phyloP scores from a whole-genome alignment of 306 rosid genomes.

The Castanopsis chinensis region DNA sequence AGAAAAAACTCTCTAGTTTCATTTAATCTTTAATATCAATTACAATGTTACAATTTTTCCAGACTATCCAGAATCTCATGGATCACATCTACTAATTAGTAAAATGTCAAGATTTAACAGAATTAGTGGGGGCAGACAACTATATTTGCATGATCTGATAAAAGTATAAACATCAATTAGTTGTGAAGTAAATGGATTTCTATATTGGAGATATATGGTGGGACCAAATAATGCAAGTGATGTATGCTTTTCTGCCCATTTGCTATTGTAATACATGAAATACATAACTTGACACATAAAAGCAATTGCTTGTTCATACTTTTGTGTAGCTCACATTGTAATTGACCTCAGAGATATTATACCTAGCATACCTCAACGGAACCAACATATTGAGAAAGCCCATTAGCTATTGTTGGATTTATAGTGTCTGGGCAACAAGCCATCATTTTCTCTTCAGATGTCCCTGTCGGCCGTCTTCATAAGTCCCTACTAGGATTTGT shows the following conservation, averaged over 20 bases:
- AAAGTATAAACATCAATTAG: background rate
- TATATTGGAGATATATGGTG: background rate
- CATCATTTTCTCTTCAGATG: background rate
- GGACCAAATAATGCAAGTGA: background rate
- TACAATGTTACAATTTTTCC: background rate
- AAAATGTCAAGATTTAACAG: background rate
- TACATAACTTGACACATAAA: background rate
- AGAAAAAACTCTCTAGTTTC: background rate
- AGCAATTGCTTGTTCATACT: background rate
- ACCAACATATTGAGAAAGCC: conserved; percentile 66
- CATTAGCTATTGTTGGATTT: conserved; percentile 89
- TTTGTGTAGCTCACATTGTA: background rate
- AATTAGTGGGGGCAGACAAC: background rate
- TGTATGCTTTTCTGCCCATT: background rate
- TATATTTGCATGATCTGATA: background rate
- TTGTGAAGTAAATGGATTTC: background rate
- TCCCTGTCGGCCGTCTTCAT: background rate
- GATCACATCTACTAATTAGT: background rate
- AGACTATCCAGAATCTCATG: background rate
- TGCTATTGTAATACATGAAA: background rate
- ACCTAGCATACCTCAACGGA: conserved; percentile 71
- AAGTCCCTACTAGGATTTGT: background rate
- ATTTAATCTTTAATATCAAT: background rate
- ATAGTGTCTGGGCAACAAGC: conserved; percentile 35
- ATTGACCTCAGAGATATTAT: conserved; percentile 1